These are phyloP conservation scores for Podospora australis DNA, from an alignment of 495 filamentous ascomycete genomes.

Conservation along the genomic window DNA sequence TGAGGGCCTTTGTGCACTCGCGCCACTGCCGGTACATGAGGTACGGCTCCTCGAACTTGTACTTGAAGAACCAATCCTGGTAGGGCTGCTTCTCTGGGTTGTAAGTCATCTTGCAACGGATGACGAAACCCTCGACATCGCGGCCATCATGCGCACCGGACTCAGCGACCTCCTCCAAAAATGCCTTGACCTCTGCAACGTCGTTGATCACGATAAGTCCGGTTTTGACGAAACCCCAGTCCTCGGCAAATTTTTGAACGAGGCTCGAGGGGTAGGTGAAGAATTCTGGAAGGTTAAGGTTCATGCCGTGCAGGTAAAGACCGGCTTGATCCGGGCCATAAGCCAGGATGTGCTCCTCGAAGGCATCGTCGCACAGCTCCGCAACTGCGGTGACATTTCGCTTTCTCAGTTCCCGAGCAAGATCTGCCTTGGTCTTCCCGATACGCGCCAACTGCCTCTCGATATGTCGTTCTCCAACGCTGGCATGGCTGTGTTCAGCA, in stretches of 20 bases:
- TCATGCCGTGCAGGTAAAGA: conserved; percentile 92
- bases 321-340: conserved; percentile 81
- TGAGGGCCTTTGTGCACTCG: conserved; percentile 89
- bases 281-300: conserved; percentile 86
- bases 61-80: conserved; percentile 98
- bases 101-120: conserved; percentile 67
- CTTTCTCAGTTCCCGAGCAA: conserved; percentile 65
- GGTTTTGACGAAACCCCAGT: conserved; percentile 90
- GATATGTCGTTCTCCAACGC: conserved; percentile 77
- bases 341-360: conserved; percentile 94
- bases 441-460: conserved; percentile 68
- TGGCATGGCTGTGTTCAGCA: conserved; percentile 67
- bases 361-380: conserved; percentile 91
- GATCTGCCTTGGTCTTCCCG: conserved; percentile 68
- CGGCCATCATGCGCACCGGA: conserved; percentile 81
- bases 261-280: conserved; percentile 70
- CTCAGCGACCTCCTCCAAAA: conserved; percentile 77
- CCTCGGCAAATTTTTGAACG: conserved; percentile 81
- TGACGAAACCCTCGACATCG: conserved; percentile 94
- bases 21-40: conserved; percentile 98
- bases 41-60: conserved; percentile 98
- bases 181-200: conserved; percentile 61
- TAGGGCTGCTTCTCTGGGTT: conserved; percentile 38
- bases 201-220: conserved; percentile 74
- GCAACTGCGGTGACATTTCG: conserved; percentile 91